phyloP scores from a whole-genome alignment of 495 filamentous ascomycete species.

The Apodospora peruviana region DNA sequence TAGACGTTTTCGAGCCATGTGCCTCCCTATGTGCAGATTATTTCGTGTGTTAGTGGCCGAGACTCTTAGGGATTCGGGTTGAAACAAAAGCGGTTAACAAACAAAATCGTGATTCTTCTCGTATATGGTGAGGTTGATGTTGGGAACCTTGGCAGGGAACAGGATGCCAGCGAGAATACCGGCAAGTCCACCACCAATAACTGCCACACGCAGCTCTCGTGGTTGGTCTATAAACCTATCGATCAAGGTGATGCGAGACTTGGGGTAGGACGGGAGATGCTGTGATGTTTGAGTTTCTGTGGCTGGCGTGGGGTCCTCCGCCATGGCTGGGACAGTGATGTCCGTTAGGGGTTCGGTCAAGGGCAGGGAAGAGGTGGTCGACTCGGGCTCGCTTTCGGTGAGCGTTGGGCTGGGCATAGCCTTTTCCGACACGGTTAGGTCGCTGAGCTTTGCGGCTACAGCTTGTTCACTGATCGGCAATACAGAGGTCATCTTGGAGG shows the following conservation, averaged over 20 bases:
- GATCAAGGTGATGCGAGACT: conserved; percentile 27
- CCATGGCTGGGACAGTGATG: not conserved
- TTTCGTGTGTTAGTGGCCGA: conserved; percentile 3
- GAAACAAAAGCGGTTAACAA: conserved; percentile 3
- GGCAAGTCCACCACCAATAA: conserved; percentile 63
- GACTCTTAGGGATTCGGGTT: too few relatives aligned
- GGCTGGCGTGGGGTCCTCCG: not conserved
- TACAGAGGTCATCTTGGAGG: not conserved
- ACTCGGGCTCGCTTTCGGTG: not conserved
- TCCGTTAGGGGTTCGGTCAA: not conserved
- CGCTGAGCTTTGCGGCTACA: conserved; percentile 4
- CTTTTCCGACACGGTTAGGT: conserved; percentile 3
- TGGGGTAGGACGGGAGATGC: conserved; percentile 14
- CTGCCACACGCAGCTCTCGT: conserved; percentile 50
- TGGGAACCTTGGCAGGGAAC: conserved; percentile 50
- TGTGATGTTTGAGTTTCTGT: not conserved
- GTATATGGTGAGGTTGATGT: conserved; percentile 57
- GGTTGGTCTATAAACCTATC: conserved; percentile 52
- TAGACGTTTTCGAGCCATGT: conserved; percentile 72
- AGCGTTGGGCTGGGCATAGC: not conserved
- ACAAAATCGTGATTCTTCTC: conserved; percentile 67
- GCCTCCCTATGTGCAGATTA: conserved; percentile 39
- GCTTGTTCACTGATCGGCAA: too few relatives aligned
- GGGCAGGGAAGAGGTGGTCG: not conserved
- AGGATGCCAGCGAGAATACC: conserved; percentile 58